phyloP scores from a whole-genome alignment of 2,329 filamentous ascomycete species.

The Aureobasidium melanogenum region DNA sequence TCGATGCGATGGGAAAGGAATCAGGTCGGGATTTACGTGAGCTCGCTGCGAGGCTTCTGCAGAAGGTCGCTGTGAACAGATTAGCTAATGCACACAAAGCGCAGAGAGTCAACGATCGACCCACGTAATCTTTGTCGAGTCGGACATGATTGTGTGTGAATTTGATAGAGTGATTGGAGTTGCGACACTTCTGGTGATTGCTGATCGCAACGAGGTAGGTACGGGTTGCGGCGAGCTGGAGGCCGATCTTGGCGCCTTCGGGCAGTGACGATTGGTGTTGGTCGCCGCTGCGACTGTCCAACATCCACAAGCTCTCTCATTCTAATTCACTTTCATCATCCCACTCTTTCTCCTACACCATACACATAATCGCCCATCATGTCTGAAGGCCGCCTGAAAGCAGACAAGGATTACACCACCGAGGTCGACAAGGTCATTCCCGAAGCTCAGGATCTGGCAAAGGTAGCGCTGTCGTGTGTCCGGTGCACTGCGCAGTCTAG shows the following conservation, averaged over 20 bases:
- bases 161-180: neutral
- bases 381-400: conserved; percentile 72
- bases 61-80: conserved; percentile 62
- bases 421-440: conserved; percentile 87
- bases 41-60: conserved; percentile 77
- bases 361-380: conserved; percentile 38
- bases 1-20: conserved; percentile 8
- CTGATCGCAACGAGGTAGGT: neutral
- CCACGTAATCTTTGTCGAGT: conserved; percentile 11
- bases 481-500: neutral
- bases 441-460: conserved; percentile 80
- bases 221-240: neutral
- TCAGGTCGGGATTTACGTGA: conserved; percentile 60
- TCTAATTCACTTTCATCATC: neutral
- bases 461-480: conserved; percentile 45
- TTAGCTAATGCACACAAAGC: neutral
- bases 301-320: conserved; percentile 2
- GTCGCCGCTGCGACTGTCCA: conserved; percentile 4
- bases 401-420: conserved; percentile 98
- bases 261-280: conserved; percentile 3
- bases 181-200: neutral
- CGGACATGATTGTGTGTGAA: conserved; percentile 3
- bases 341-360: neutral
- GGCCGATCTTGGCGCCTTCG: neutral
- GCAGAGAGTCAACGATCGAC: neutral